These are phyloP conservation scores for Umbelopsis sp. DNA, from an alignment of 192 early-diverging fungal genomes.

Conservation along the genomic window DNA sequence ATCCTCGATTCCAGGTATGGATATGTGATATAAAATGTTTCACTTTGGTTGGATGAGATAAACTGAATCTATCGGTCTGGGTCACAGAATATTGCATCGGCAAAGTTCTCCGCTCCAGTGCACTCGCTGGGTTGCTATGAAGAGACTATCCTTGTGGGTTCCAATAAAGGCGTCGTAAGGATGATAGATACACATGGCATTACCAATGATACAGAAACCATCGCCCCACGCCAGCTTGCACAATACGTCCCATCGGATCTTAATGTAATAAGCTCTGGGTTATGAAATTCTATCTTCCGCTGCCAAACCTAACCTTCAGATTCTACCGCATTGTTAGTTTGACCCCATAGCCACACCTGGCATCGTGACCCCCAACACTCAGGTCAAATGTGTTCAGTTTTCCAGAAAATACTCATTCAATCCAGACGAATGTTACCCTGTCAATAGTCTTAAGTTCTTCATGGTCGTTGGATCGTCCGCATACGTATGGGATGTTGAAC, in stretches of 20 bases:
- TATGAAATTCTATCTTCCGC: neutral
- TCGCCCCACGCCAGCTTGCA: neutral
- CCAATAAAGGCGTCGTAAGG: neutral
- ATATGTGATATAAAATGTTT: neutral
- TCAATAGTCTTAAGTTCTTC: neutral
- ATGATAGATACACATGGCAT: neutral
- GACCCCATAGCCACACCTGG: neutral
- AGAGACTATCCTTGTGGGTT: conserved; percentile 17
- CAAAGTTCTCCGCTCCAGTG: conserved; percentile 8
- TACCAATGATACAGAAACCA: neutral
- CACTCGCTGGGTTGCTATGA: conserved; percentile 20
- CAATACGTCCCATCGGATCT: neutral
- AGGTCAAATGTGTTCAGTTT: conserved; percentile 22
- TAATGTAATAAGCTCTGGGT: neutral
- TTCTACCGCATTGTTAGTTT: no score
- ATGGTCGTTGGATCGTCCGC: conserved; percentile 7
- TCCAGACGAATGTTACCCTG: neutral
- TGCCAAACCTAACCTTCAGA: neutral
- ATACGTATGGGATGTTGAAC: conserved; percentile 19
- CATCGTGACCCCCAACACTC: neutral
- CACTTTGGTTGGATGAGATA: neutral
- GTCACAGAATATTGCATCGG: neutral
- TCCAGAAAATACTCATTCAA: neutral
- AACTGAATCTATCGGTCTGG: neutral
- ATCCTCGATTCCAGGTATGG: conserved; percentile 19